Evolutionary conservation across 176 grass and related monocot species (phyloP), one percentile per base, ranked within the genome.

Genomic region (Pontederia crassipes): DNA sequence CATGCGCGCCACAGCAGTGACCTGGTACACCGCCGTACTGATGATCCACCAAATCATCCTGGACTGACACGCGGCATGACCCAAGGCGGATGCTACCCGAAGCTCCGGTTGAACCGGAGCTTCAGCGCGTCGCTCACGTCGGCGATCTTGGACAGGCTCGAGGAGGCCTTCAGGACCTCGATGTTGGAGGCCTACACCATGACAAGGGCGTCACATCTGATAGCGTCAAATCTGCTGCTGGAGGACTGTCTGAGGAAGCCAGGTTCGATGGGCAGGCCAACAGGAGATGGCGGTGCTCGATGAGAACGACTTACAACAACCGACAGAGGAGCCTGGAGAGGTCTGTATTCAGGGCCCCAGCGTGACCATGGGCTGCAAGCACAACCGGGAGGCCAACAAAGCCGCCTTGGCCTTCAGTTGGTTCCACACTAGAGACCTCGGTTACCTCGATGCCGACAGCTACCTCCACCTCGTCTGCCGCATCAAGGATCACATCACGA

Each of bases 371-470:
- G 93, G 87, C 9, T 98, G 92, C 80, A 89, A 86, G 72, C 53
- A 69, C 26, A 88, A 79, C 61, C 74, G 67, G 24, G 73, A 61
- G 46, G 93, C 79, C 11, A 98, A 88, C 78, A 40, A 81, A 57
- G 65, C 64, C 46, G 84, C 93, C 28, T 98, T 92, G 66, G 28
- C 18, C 18, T 81, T 88, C 68, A 87, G 74, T 4, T 98, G 93
- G 93, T 98, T 98, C 77, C 93, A 92, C 84, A 98, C 93, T 4
- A 87, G 93, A 9, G 93, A 98, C 80, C 66, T 92, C 67, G 87
- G 93, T 10, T 81, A 76, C 26, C 27, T 66, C 0, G 92, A 97
- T 61, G 78, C 64, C 2, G 73, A 81, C 0, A 81, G 93, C 0
- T 98, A 86, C 77, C 29, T 98, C 7, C 64, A 27, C 9, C 79